Conservation (phyloP, 2,329 filamentous ascomycete species). For the Sphaerulina vaccinii region DNA sequence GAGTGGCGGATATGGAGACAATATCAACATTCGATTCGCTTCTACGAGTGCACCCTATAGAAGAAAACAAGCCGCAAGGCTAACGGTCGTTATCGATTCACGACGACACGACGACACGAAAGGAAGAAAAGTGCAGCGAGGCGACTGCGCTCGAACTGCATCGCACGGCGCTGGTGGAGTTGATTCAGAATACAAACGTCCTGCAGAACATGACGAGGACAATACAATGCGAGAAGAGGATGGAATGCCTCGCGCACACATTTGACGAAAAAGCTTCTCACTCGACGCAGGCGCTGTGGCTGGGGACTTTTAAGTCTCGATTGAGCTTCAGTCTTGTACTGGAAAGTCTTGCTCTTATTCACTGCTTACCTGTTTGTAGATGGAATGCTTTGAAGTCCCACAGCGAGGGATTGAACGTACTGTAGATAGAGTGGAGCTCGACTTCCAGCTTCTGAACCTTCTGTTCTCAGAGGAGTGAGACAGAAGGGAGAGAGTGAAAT, state of each 20-base stretch:
- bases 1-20: not conserved
- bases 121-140: not conserved
- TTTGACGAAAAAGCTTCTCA: slow-evolving; percentile 4
- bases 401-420: not conserved
- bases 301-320: not conserved
- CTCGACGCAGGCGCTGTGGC: slow-evolving; percentile 10
- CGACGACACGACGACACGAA: slow-evolving; percentile 11
- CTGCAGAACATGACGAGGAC: not conserved
- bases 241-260: too few relatives aligned
- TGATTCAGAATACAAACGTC: not conserved
- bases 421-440: not conserved
- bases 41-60: slow-evolving; percentile 1
- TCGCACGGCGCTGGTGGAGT: slow-evolving; percentile 16
- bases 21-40: not conserved
- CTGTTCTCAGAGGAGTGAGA: not conserved
- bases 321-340: not conserved
- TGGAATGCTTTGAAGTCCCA: not conserved
- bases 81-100: slow-evolving; percentile 10
- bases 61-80: slow-evolving; percentile 12
- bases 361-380: not conserved
- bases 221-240: not conserved
- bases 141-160: slow-evolving; percentile 1
- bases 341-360: not conserved
- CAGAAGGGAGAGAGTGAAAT: too few relatives aligned
- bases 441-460: not conserved